Evolutionary conservation across 108 stramenopile species (phyloP), one percentile per base, ranked within the genome.

Genomic region (Seminavis robusta): DNA sequence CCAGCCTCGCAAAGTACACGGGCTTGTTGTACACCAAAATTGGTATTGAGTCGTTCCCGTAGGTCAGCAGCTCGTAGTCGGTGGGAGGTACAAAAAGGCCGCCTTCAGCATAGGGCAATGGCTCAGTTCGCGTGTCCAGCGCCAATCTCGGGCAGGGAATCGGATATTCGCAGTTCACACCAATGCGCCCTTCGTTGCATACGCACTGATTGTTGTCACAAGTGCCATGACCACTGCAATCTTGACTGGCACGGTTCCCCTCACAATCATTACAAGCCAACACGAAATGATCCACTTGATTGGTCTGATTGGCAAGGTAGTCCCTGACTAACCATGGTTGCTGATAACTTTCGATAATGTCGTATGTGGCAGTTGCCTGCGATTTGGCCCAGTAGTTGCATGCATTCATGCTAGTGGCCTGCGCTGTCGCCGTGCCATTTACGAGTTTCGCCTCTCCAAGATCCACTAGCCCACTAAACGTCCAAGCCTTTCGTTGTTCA

Each of bases 171-270:
- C 56, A 56, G 3, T 29, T 20, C n/a, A 9, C 40, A 9, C 56
- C 56, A 29, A 34, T 43, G 21, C 8, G 24, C 5, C 16, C 16
- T 10, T 43, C 41, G 11, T 24, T 24, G 41, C 56, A 56, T 26
- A 56, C 42, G 23, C 56, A 56, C 23, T 16, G 19, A 38, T 53
- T 38, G 10, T 56, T 32, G 19, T 3, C 25, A 29, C 56, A 56
- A 4, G 10, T 7, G 21, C 56, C 56, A 25, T 29, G 7, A 21
- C 41, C 11, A 10, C n/a, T 28, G n/a, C 17, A 19, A 4, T 27
- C 25, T n/a, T n/a, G n/a, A n/a, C n/a, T n/a, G n/a, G n/a, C n/a
- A n/a, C n/a, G n/a, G n/a, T n/a, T n/a, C n/a, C n/a, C n/a, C 16
- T 43, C 56, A n/a, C 56, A 43, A 21, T 56, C 56, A 3, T 39